Percentiles rank a stretch among this genome's conserved stretches.
Conservation (phyloP, 768 basidiomycete genomes). For the Chalciporus chontae region DNA sequence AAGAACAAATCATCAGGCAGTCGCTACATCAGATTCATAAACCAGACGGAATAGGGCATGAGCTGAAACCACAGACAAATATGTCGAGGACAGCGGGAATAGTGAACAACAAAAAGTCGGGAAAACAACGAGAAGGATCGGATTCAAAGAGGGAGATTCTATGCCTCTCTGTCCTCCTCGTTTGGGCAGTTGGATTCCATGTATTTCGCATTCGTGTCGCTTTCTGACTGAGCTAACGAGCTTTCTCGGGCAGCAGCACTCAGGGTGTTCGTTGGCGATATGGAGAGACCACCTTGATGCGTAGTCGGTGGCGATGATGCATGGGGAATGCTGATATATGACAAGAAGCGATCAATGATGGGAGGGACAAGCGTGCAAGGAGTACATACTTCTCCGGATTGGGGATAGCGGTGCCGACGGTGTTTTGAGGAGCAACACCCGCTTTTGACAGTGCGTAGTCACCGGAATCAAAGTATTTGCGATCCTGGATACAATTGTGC, state of each 20-base stretch:
- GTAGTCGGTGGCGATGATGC: constrained; percentile 67
- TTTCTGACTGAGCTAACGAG: constrained; percentile 32
- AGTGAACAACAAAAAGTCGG: constrained; percentile 10
- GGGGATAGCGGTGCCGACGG: constrained; percentile 96
- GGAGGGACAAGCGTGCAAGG: background rate
- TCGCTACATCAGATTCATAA: constrained; percentile 12
- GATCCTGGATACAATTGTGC: constrained; percentile 58
- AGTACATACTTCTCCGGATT: constrained; percentile 87
- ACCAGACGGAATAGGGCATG: constrained; percentile 12
- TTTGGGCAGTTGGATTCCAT: constrained; percentile 9
- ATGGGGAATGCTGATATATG: constrained; percentile 72
- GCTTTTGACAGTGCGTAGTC: constrained; percentile 98
- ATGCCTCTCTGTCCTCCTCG: constrained; percentile 15
- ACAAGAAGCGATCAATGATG: background rate
- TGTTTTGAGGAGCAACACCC: constrained; percentile 80
- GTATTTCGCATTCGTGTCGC: constrained; percentile 15
- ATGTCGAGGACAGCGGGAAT: constrained; percentile 23
- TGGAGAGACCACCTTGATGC: constrained; percentile 55
- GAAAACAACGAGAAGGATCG: constrained; percentile 2
- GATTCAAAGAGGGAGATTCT: constrained; percentile 2
- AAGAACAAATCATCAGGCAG: constrained; percentile 9
- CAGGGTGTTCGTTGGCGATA: constrained; percentile 71
- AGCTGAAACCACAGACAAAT: constrained; percentile 19
- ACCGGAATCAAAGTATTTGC: constrained; percentile 99
- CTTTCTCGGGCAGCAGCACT: constrained; percentile 67